Evolutionary conservation across 2,329 filamentous ascomycete genomes (phyloP).

Genomic region (Purpureocillium lavendulum): DNA sequence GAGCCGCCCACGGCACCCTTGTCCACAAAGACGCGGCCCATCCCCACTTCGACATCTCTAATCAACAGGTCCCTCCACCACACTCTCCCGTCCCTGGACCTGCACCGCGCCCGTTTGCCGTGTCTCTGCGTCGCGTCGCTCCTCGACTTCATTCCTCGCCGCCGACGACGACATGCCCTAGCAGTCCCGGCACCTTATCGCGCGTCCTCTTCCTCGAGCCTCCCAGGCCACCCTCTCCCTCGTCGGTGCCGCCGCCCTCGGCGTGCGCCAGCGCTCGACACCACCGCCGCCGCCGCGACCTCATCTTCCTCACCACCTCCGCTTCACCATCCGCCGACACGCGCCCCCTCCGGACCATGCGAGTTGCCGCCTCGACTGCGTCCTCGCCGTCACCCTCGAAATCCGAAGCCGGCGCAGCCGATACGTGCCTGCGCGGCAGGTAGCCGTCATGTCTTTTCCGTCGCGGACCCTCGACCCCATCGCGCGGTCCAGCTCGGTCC

Average conservation of each 20-base stretch:
- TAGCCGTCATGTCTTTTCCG: background rate
- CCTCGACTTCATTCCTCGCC: constrained; percentile 1
- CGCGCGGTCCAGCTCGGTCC: constrained; percentile 15
- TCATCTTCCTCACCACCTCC: background rate
- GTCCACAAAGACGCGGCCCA: no score
- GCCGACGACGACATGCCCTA: background rate
- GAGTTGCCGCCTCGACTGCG: constrained; percentile 2
- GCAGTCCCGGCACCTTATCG: background rate
- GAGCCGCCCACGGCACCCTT: no score
- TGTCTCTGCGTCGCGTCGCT: background rate
- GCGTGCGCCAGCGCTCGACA: no score
- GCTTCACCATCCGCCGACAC: background rate
- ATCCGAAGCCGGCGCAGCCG: background rate
- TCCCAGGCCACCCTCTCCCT: no score
- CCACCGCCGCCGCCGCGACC: no score
- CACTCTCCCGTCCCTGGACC: no score
- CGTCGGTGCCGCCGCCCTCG: no score
- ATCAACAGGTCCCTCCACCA: background rate
- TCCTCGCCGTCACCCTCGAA: background rate
- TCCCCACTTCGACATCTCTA: no score
- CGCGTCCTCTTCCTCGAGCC: background rate
- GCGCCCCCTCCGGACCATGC: constrained; percentile 6
- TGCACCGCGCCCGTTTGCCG: no score
- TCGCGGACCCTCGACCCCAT: constrained; percentile 10
- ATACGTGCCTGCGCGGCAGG: background rate